phyloP scores from a whole-genome alignment of 2,329 filamentous ascomycete species.

The Aspergillus piperis region DNA sequence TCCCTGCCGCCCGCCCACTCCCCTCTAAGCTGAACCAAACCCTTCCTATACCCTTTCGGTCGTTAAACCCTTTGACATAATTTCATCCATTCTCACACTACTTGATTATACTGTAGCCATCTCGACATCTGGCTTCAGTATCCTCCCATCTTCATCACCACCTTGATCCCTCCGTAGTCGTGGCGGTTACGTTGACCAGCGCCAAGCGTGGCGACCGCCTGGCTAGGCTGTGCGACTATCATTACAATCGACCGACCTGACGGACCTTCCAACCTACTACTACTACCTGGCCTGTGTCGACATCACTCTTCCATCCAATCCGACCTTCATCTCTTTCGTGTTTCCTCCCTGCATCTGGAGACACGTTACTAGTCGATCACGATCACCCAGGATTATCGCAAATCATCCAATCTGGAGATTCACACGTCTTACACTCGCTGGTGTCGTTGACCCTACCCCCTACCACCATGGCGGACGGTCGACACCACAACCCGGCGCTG shows the following conservation, averaged over 20 bases:
- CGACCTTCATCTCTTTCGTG: conserved; percentile 5
- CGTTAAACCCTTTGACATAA: conserved; percentile 2
- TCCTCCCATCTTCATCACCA: background rate
- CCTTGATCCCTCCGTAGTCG: background rate
- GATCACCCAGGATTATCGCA: background rate
- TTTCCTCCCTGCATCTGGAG: background rate
- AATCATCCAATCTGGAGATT: conserved; percentile 30
- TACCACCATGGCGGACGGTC: conserved; percentile 43
- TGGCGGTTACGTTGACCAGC: conserved; percentile 24
- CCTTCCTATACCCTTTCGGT: conserved; percentile 8
- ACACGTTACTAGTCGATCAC: background rate
- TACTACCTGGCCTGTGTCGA: conserved; percentile 3
- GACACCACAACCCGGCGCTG: conserved; percentile 34
- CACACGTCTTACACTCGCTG: conserved; percentile 21
- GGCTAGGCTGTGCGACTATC: conserved; percentile 30
- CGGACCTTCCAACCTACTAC: conserved; percentile 12
- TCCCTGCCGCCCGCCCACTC: background rate
- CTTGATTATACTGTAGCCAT: conserved; percentile 5
- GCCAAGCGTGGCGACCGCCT: conserved; percentile 30
- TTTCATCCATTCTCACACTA: background rate
- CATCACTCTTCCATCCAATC: conserved; percentile 10
- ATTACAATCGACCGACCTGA: conserved; percentile 15
- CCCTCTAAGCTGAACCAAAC: background rate
- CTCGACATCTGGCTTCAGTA: conserved; percentile 1
- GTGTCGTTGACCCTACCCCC: conserved; percentile 26